phyloP scores from a whole-genome alignment of 73 alveolate species.

The Paramecium tetraurelia region DNA sequence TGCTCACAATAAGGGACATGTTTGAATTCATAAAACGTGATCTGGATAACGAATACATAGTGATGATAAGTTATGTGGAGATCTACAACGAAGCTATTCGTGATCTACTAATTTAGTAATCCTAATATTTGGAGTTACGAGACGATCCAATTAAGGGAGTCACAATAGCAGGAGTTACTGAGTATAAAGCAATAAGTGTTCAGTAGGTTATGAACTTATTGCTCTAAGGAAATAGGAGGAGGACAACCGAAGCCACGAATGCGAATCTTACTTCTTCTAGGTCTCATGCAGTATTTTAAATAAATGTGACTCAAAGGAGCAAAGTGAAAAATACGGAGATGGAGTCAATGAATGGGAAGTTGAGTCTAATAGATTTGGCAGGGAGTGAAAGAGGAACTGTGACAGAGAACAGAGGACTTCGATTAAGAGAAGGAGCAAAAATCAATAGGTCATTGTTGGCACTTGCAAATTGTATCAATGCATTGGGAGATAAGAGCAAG shows the following conservation, averaged over 20 bases:
- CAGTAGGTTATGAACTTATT: slow-evolving; percentile 63
- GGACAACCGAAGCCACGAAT: slow-evolving; percentile 85
- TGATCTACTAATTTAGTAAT: slow-evolving; percentile 83
- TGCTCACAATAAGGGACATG: slow-evolving; percentile 84
- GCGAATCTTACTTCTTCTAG: slow-evolving; percentile 80
- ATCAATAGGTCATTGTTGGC: slow-evolving; percentile 85
- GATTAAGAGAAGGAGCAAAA: slow-evolving; percentile 93
- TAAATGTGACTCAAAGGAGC: slow-evolving; percentile 64
- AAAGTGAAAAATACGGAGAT: slow-evolving; percentile 63
- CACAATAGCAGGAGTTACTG: slow-evolving; percentile 88
- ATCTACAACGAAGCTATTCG: slow-evolving; percentile 94
- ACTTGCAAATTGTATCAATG: slow-evolving; percentile 87
- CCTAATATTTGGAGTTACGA: slow-evolving; percentile 83
- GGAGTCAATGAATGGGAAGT: slow-evolving; percentile 73
- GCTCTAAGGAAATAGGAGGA: slow-evolving; percentile 68
- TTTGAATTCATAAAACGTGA: slow-evolving; percentile 70
- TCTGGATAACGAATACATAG: slow-evolving; percentile 51
- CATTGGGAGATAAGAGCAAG: slow-evolving; percentile 78
- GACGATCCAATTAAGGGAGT: slow-evolving; percentile 94
- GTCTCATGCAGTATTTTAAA: slow-evolving; percentile 84
- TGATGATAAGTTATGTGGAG: slow-evolving; percentile 52
- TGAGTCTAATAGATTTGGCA: slow-evolving; percentile 86
- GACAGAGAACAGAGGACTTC: slow-evolving; percentile 80
- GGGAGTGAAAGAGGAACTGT: slow-evolving; percentile 91
- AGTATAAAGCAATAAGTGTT: slow-evolving; percentile 78